These are phyloP conservation scores for Aspergillus fijiensis DNA, from an alignment of 2,329 filamentous ascomycete genomes.

Conservation along the genomic window DNA sequence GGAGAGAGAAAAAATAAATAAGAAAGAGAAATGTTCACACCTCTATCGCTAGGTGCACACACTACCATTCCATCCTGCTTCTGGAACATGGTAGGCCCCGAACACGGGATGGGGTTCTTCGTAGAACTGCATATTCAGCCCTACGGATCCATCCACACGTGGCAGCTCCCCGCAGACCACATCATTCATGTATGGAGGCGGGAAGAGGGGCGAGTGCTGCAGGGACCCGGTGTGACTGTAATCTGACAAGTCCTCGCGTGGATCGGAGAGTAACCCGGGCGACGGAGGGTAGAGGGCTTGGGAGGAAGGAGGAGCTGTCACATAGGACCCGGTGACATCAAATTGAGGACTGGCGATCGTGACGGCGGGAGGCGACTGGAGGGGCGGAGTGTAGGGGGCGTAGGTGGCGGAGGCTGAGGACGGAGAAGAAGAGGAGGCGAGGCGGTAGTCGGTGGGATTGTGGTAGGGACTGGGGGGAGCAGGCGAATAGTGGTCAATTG, in stretches of 20 bases:
- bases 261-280: conserved; percentile 37
- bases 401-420: conserved; percentile 40
- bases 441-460: conserved; percentile 30
- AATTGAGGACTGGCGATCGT: conserved; percentile 41
- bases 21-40: not conserved
- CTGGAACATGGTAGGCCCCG: conserved; percentile 35
- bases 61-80: conserved; percentile 39
- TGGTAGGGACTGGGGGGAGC: conserved; percentile 37
- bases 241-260: conserved; percentile 34
- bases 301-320: conserved; percentile 33
- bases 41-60: conserved; percentile 14
- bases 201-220: conserved; percentile 39
- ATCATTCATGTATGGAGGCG: conserved; percentile 39
- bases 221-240: conserved; percentile 31
- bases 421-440: conserved; percentile 39
- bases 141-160: conserved; percentile 27
- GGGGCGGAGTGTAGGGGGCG: conserved; percentile 42
- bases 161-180: conserved; percentile 31
- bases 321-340: conserved; percentile 33
- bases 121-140: conserved; percentile 33
- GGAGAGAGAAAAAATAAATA: not conserved
- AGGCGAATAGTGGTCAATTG: conserved; percentile 40
- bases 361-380: conserved; percentile 41
- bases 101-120: conserved; percentile 34
- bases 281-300: conserved; percentile 38